Base-by-base conservation (phyloP, 2,329 filamentous ascomycete genomes). In the Monilinia polystroma region DNA sequence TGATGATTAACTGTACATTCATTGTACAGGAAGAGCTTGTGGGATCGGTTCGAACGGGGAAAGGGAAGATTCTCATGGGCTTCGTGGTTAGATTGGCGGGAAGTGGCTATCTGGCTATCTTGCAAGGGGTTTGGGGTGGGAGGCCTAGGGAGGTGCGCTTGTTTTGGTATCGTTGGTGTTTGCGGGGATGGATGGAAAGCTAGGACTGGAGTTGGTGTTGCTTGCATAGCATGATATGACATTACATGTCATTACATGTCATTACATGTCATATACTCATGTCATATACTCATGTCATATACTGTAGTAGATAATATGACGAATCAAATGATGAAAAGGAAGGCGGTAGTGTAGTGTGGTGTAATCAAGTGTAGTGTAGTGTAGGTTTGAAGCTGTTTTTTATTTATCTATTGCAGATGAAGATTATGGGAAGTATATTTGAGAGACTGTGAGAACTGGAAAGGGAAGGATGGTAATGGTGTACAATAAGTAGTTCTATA, bases 191-290 rank as follows among this genome's bases (percentile, higher is more conserved):
- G 20, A 35, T 51, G 16, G 14, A 35, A 47, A 49, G 38, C 45
- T 45, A 51, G 45, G 45, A 60, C 45, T 60, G 58, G 45, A 60
- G 57, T 60, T 59, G 57, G 57, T 60, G 26, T 49, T 60, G 58
- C 58, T 60, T 60, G 58, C 57, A 60, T 59, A 18, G 3, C 57
- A 56, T 56, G 32, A 3, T 43, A 59, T 59, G 41, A 2, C 47
- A 49, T 49, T 18, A 26, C 47, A 51, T 51, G n/a, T 5, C 23
- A 52, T 52, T 52, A 52, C 49, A 26, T 52, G 11, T 23, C 54
- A 59, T 49, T n/a, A n/a, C n/a, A n/a, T n/a, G n/a, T n/a, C n/a
- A n/a, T n/a, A n/a, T n/a, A n/a, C n/a, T n/a, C 47, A 51, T 51
- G n/a, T 5, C 23, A 52, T 52, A n/a, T 52, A 52, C 49, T n/a